A percentile compares a stretch with the other conserved stretches of the same genome.
phyloP scores from a whole-genome alignment of 2,329 filamentous ascomycete species.

The Magnaporthiopsis incrustans region DNA sequence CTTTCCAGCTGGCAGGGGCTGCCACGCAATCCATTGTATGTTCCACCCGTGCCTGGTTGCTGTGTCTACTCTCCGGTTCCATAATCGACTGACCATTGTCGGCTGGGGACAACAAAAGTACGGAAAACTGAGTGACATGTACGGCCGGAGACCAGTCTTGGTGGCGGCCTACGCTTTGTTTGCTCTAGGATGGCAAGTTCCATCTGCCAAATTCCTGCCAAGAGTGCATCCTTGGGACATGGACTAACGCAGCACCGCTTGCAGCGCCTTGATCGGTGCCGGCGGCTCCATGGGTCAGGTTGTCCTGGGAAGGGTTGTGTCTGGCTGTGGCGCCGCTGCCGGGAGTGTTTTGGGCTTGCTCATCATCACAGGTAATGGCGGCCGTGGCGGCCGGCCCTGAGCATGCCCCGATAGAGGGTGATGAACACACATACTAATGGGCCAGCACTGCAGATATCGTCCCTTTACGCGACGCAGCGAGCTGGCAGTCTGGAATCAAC shows the following conservation, averaged over 20 bases:
- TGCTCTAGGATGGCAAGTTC: constrained; percentile 36
- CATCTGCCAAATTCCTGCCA: background rate
- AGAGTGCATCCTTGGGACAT: background rate
- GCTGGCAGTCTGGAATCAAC: constrained; percentile 46
- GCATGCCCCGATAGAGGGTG: background rate
- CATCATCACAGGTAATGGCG: constrained; percentile 44
- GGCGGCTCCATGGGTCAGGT: constrained; percentile 39
- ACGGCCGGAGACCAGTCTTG: constrained; percentile 44
- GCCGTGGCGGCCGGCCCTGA: background rate
- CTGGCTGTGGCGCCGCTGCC: constrained; percentile 42
- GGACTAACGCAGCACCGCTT: constrained; percentile 1
- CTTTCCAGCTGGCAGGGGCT: constrained; percentile 41
- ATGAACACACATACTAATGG: background rate
- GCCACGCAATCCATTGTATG: constrained; percentile 45
- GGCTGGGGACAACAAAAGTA: constrained; percentile 24
- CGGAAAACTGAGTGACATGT: constrained; percentile 50
- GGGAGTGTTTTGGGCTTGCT: constrained; percentile 43
- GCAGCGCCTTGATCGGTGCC: constrained; percentile 28
- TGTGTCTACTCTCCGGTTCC: background rate
- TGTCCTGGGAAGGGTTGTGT: constrained; percentile 41
- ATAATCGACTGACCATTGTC: background rate
- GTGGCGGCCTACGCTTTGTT: constrained; percentile 43
- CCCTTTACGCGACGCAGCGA: constrained; percentile 42
- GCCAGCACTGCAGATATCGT: constrained; percentile 33
- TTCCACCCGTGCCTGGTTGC: background rate